Conservation (phyloP, 495 filamentous ascomycete species). For the Friedmanniomyces simplex region DNA sequence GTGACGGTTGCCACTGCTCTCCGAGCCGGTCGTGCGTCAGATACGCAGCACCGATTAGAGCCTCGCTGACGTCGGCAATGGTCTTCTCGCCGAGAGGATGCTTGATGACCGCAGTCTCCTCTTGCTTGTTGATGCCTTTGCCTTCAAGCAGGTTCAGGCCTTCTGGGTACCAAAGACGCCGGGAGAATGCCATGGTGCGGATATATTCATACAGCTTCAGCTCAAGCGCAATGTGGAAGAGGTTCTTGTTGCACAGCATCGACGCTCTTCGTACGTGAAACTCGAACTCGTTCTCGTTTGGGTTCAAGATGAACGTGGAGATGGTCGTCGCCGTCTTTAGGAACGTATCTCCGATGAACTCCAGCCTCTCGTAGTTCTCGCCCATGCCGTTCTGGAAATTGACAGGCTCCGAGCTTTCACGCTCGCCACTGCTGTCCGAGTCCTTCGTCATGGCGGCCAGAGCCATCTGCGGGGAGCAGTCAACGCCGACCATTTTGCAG, state of each 20-base stretch:
- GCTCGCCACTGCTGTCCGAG: constrained; percentile 79
- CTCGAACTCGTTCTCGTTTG: constrained; percentile 71
- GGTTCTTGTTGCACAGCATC: constrained; percentile 83
- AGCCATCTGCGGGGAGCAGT: constrained; percentile 56
- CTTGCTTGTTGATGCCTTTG: constrained; percentile 49
- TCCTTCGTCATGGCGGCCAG: constrained; percentile 93
- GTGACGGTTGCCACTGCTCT: constrained; percentile 30
- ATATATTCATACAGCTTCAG: constrained; percentile 63
- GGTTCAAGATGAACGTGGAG: constrained; percentile 61
- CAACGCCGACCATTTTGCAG: constrained; percentile 47
- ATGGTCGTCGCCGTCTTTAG: constrained; percentile 95
- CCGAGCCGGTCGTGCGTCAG: constrained; percentile 45
- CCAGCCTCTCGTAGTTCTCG: constrained; percentile 89
- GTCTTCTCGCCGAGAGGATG: constrained; percentile 79
- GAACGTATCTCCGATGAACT: constrained; percentile 89
- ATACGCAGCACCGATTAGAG: constrained; percentile 81
- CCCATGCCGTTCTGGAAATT: constrained; percentile 86
- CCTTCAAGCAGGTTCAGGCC: constrained; percentile 55
- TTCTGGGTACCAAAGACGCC: constrained; percentile 72
- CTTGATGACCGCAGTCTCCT: constrained; percentile 40
- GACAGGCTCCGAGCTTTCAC: constrained; percentile 47
- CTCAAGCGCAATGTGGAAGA: constrained; percentile 64
- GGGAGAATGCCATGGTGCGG: constrained; percentile 69
- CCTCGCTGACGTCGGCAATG: constrained; percentile 95
- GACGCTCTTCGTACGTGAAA: constrained; percentile 87